A percentile compares a stretch with the other conserved stretches of the same genome.
These are phyloP conservation scores for Yamadazyma mexicana DNA, from an alignment of 1,139 yeast species.

Conservation along the genomic window DNA sequence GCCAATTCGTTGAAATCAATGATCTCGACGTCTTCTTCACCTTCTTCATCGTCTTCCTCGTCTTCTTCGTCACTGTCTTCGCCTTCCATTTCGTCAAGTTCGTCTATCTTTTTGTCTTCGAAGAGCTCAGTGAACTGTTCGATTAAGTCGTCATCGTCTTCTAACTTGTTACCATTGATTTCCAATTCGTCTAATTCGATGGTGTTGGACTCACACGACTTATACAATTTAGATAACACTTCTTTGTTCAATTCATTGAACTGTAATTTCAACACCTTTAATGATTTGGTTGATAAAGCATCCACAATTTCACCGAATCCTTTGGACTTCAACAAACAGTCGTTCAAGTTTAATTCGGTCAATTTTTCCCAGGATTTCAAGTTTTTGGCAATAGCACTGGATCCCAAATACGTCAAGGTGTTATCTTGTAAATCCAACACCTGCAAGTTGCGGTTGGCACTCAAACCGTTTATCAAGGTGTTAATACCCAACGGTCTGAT, in stretches of 20 bases:
- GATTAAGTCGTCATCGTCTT: slow-evolving; percentile 41
- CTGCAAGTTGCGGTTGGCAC: slow-evolving; percentile 57
- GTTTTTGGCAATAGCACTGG: slow-evolving; percentile 43
- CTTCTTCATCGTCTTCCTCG: slow-evolving; percentile 66
- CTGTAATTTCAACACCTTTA: slow-evolving; percentile 71
- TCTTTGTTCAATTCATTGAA: slow-evolving; percentile 81
- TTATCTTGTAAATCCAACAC: slow-evolving; percentile 91
- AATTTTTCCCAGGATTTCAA: slow-evolving; percentile 48
- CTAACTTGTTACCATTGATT: slow-evolving; percentile 87
- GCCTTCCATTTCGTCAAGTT: slow-evolving; percentile 92
- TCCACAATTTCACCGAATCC: slow-evolving; percentile 64
- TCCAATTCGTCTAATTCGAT: slow-evolving; percentile 68
- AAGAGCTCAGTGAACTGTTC: slow-evolving; percentile 50
- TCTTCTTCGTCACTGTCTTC: slow-evolving; percentile 82
- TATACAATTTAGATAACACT: slow-evolving; percentile 57
- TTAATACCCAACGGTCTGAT: slow-evolving; percentile 92
- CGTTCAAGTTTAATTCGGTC: slow-evolving; percentile 81
- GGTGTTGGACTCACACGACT: slow-evolving; percentile 53
- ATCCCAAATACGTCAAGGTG: slow-evolving; percentile 86
- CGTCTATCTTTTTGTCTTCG: slow-evolving; percentile 78
- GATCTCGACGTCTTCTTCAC: slow-evolving; percentile 51
- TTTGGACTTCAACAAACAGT: slow-evolving; percentile 76
- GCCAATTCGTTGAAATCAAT: slow-evolving; percentile 61
- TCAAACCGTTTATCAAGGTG: slow-evolving; percentile 74
- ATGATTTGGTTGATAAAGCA: slow-evolving; percentile 36